These are phyloP conservation scores for Neonectria hederae DNA, from an alignment of 2,329 filamentous ascomycete genomes.

Conservation along the genomic window DNA sequence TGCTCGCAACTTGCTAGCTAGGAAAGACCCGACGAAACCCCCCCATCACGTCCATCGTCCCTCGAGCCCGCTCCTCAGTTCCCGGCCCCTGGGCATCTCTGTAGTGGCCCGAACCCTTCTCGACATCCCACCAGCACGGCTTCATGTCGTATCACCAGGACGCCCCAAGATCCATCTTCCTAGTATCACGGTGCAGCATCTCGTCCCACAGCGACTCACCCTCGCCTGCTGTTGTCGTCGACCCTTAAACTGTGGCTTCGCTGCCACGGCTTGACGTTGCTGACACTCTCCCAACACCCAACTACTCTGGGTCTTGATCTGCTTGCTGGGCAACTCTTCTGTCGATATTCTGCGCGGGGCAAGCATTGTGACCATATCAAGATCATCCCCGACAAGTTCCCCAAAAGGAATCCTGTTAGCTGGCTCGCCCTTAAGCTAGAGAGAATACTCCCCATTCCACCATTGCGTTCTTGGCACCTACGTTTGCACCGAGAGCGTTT, in stretches of 20 bases:
- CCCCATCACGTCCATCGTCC: constrained; percentile 30
- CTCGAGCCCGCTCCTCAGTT: constrained; percentile 45
- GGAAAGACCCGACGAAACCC: constrained; percentile 41
- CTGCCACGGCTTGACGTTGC: constrained; percentile 22
- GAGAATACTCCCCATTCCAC: constrained; percentile 13
- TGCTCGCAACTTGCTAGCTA: constrained; percentile 42
- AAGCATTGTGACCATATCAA: constrained; percentile 20
- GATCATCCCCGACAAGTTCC: constrained; percentile 28
- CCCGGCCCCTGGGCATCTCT: constrained; percentile 48
- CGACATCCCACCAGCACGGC: constrained; percentile 57
- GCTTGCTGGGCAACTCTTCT: constrained; percentile 32
- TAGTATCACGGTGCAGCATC: constrained; percentile 63
- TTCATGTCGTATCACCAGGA: constrained; percentile 60
- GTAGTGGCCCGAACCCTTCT: constrained; percentile 58
- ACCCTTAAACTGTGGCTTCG: constrained; percentile 27
- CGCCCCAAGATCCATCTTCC: constrained; percentile 56
- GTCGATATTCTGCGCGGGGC: constrained; percentile 38
- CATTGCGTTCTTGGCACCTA: constrained; percentile 4
- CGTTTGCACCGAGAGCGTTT: constrained; percentile 1
- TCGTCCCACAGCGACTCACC: constrained; percentile 57
- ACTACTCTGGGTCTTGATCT: constrained; percentile 23
- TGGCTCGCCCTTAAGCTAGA: constrained; percentile 21
- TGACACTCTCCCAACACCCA: constrained; percentile 24
- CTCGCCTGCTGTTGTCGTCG: constrained; percentile 42
- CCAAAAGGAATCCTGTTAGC: constrained; percentile 14